These are phyloP conservation scores for Chaetothyriales sp. DNA, from an alignment of 2,329 filamentous ascomycete genomes.

Conservation along the genomic window DNA sequence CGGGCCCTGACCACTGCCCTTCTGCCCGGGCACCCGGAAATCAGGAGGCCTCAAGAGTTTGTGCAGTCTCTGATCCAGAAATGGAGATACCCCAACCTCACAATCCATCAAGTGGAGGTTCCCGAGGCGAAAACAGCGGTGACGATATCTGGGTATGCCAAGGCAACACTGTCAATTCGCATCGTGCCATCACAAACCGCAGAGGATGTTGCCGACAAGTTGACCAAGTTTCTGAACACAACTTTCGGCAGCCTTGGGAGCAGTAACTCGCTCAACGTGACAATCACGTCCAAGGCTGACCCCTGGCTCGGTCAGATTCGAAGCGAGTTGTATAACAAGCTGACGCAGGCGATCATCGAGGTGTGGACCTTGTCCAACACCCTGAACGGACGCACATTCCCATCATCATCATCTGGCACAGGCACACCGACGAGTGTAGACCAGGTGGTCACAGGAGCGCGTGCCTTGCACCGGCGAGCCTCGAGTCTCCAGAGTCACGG, in stretches of 20 bases:
- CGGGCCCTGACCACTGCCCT: slow-evolving; percentile 69
- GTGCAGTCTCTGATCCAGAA: slow-evolving; percentile 77
- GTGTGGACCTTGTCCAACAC: slow-evolving; percentile 49
- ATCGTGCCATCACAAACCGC: slow-evolving; percentile 89
- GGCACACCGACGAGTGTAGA: slow-evolving; percentile 6
- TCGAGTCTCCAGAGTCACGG: slow-evolving; percentile 24
- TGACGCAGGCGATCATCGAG: slow-evolving; percentile 70
- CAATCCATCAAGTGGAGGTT: slow-evolving; percentile 82
- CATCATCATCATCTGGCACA: slow-evolving; percentile 10
- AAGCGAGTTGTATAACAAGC: slow-evolving; percentile 77
- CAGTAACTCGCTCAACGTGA: slow-evolving; percentile 64
- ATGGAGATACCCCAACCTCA: slow-evolving; percentile 90
- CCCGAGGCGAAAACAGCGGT: slow-evolving; percentile 79
- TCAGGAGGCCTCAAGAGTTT: slow-evolving; percentile 51
- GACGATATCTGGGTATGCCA: slow-evolving; percentile 78
- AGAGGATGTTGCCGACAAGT: slow-evolving; percentile 51
- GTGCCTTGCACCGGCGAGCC: slow-evolving; percentile 18
- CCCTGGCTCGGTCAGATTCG: slow-evolving; percentile 88
- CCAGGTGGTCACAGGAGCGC: slow-evolving; percentile 18
- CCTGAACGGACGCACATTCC: slow-evolving; percentile 11
- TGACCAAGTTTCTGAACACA: slow-evolving; percentile 51
- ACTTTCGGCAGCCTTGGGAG: slow-evolving; percentile 64
- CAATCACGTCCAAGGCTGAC: slow-evolving; percentile 84
- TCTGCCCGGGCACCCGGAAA: slow-evolving; percentile 53
- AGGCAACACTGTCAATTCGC: slow-evolving; percentile 74